Percentiles rank a stretch among this genome's conserved stretches.
Conservation (phyloP, 306 rosid species). For the Trifolium fragiferum region DNA sequence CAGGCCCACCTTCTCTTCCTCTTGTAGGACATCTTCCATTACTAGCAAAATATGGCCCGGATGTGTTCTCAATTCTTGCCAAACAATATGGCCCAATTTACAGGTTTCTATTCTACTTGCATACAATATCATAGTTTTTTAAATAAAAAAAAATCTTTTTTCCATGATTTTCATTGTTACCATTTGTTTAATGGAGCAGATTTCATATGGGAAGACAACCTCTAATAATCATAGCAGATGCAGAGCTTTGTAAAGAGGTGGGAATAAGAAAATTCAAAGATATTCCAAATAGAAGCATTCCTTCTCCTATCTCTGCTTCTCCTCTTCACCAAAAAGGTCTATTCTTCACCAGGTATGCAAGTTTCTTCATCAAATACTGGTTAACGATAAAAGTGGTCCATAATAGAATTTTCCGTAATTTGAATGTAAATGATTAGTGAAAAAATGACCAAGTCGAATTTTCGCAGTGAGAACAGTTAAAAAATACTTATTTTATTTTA, state of each 20-base stretch:
- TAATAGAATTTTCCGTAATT: too few relatives aligned
- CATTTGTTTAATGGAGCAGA: constrained; percentile 50
- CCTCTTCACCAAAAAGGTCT: constrained; percentile 95
- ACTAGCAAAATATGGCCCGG: constrained; percentile 89
- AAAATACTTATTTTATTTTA: too few relatives aligned
- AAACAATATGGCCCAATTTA: constrained; percentile 86
- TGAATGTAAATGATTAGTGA: too few relatives aligned
- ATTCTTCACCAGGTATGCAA: constrained; percentile 76
- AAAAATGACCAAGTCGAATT: too few relatives aligned
- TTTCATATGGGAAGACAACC: constrained; percentile 98
- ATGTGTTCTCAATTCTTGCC: constrained; percentile 85
- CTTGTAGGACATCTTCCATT: constrained; percentile 91
- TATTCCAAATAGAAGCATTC: constrained; percentile 85
- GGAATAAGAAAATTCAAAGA: constrained; percentile 90
- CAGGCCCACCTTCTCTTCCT: constrained; percentile 84
- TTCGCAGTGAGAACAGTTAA: too few relatives aligned
- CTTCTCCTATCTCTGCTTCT: constrained; percentile 91
- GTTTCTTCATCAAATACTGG: too few relatives aligned
- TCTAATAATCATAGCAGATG: constrained; percentile 77
- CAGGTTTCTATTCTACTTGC: constrained; percentile 56
- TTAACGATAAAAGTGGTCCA: too few relatives aligned
- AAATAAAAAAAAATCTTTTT: too few relatives aligned
- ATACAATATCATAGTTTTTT: not conserved
- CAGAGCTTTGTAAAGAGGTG: constrained; percentile 91
- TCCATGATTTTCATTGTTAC: not conserved